Conservation (phyloP, 495 filamentous ascomycete species). For the Tricharina praecox region DNA sequence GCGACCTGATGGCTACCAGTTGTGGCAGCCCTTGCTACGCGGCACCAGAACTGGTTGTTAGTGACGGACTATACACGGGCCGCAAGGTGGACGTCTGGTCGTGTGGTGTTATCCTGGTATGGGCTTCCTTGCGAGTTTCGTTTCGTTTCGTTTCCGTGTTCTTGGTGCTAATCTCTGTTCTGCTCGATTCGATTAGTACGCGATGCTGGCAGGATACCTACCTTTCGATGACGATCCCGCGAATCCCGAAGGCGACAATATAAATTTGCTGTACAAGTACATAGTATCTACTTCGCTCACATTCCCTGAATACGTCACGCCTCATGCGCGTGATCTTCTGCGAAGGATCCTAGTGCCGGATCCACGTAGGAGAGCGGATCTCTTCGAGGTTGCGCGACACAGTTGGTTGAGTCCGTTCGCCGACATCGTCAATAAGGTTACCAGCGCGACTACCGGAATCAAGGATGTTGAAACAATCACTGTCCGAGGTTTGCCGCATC, state of each 20-base stretch:
- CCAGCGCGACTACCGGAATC: constrained; percentile 77
- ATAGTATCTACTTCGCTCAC: constrained; percentile 94
- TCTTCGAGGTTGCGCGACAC: constrained; percentile 95
- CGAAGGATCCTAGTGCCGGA: constrained; percentile 92
- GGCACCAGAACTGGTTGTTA: constrained; percentile 91
- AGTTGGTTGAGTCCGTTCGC: constrained; percentile 96
- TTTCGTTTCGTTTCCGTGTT: too few species aligned
- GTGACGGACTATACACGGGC: constrained; percentile 91
- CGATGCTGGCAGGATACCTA: constrained; percentile 97
- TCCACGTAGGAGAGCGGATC: constrained; percentile 79
- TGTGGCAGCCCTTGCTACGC: constrained; percentile 88
- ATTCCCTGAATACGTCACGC: constrained; percentile 97
- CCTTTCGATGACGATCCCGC: constrained; percentile 98
- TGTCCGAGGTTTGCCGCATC: constrained; percentile 30
- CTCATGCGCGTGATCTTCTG: constrained; percentile 84
- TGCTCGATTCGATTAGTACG: too few species aligned
- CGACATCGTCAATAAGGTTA: constrained; percentile 88
- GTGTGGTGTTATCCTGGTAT: constrained; percentile 93
- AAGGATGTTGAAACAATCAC: constrained; percentile 73
- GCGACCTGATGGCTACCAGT: constrained; percentile 66
- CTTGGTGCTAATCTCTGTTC: too few species aligned
- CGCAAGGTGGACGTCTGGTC: constrained; percentile 99
- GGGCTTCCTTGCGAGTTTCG: too few species aligned
- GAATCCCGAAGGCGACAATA: constrained; percentile 97
- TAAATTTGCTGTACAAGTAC: constrained; percentile 98